These are phyloP conservation scores for Hyaloperonospora brassicae DNA, from an alignment of 352 stramenopile species.

Conservation along the genomic window DNA sequence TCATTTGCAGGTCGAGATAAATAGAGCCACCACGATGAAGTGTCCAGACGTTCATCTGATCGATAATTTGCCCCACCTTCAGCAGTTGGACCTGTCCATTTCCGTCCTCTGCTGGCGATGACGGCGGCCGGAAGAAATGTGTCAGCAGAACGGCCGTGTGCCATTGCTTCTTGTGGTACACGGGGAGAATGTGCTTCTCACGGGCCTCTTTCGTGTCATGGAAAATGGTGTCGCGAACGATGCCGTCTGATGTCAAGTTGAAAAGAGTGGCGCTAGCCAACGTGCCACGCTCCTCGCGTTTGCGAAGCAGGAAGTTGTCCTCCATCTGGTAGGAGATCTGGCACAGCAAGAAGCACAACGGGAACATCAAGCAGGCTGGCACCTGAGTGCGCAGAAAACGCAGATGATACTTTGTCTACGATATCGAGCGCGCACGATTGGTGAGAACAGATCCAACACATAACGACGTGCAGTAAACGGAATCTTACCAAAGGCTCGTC, in stretches of 20 bases:
- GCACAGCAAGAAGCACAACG: conserved; percentile 72
- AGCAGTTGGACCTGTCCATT: conserved; percentile 76
- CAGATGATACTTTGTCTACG: conserved; percentile 78
- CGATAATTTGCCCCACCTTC: conserved; percentile 83
- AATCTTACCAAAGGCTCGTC: conserved; percentile 77
- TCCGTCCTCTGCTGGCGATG: conserved; percentile 59
- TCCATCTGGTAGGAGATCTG: conserved; percentile 87
- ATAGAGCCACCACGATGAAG: conserved; percentile 78
- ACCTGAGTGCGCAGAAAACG: conserved; percentile 77
- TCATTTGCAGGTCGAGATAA: conserved; percentile 84
- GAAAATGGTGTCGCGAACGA: conserved; percentile 83
- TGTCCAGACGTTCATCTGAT: conserved; percentile 82
- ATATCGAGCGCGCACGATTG: conserved; percentile 5
- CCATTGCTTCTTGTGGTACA: conserved; percentile 85
- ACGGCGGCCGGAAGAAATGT: conserved; percentile 70
- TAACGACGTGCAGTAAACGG: conserved; percentile 4
- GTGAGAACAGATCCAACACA: conserved; percentile 9
- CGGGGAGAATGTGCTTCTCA: conserved; percentile 74
- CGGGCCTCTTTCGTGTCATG: conserved; percentile 79
- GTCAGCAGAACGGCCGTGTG: conserved; percentile 79
- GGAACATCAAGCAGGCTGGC: conserved; percentile 74
- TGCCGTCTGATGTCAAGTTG: conserved; percentile 80
- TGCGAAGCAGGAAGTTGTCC: conserved; percentile 73
- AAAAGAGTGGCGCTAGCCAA: conserved; percentile 76
- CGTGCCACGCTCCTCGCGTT: conserved; percentile 70